Evolutionary conservation across 164 flowering plant species (phyloP).

Genomic region (Cinnamomum micranthum): DNA sequence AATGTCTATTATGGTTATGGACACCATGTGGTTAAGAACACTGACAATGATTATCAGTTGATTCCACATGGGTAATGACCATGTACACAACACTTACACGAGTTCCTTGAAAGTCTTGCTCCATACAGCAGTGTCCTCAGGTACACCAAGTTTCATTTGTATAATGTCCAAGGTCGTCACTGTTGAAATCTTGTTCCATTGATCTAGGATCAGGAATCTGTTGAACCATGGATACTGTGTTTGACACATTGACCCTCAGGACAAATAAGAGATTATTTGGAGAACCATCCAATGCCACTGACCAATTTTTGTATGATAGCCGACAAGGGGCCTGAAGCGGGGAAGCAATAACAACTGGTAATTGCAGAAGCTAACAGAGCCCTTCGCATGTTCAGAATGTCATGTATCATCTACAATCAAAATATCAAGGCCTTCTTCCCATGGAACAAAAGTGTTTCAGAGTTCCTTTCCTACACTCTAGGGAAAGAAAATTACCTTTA

Average conservation of each 20-base stretch:
- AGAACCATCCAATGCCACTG: background rate
- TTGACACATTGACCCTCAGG: background rate
- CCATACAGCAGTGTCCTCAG: background rate
- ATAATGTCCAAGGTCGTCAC: background rate
- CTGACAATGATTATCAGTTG: too few relatives aligned
- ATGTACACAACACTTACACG: background rate
- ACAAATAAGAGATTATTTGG: too few relatives aligned
- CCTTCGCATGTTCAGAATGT: background rate
- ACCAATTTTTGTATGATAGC: background rate
- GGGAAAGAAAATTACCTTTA: conserved; percentile 5
- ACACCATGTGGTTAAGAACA: background rate
- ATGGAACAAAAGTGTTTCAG: background rate
- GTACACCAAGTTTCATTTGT: background rate
- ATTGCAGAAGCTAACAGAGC: background rate
- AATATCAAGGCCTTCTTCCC: background rate
- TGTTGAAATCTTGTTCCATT: background rate
- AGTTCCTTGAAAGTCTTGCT: background rate
- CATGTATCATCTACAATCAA: background rate
- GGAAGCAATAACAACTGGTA: background rate
- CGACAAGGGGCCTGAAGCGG: background rate
- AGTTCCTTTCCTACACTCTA: background rate
- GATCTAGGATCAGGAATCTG: background rate
- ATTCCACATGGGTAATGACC: background rate
- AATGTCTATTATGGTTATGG: background rate
- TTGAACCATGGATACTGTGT: background rate